Evolutionary conservation across 768 basidiomycete genomes (phyloP), one percentile per base, ranked within the genome.

Genomic region (Austroboletus festivus): DNA sequence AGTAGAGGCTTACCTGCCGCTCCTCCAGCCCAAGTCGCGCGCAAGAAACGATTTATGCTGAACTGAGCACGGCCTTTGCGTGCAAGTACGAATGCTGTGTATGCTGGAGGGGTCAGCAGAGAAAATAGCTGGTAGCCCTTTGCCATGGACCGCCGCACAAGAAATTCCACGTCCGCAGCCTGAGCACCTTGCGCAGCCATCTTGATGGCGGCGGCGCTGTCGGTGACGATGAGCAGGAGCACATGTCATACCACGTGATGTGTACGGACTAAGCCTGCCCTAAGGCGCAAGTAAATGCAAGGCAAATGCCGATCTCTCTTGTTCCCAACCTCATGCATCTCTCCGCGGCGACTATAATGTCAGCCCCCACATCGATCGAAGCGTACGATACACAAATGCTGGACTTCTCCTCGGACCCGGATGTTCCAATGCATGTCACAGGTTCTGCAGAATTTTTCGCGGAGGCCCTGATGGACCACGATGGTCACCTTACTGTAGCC

Each of bases 1-100:
- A 11, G 24, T 6, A 16, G 23, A 40, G 21, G 19, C 47, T 38
- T 42, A 49, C 88, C 88, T 42, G 68, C 69, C 16, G 76, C 63
- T 24, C 88, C 85, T 16, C 84, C 83, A 5, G 83, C 58, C 88
- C 86, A 89, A 15, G 85, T 85, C 26, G 86, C 81, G 12, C 86
- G 80, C 30, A 90, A 72, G 15, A 83, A 57, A 22, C 77, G 77
- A 57, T 86, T 89, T 34, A 83, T 56, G 7, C 75, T 77, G 47
- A 89, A 68, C 23, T 79, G 72, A 13, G 70, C 65, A 26, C 78
- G 71, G 8, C 85, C 81, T 49, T 75, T 80, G 53, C 79, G 75
- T 28, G 73, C 70, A 28, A 86, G 54, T 11, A 79, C 63, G 52
- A 80, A 76, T 1, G 72, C 73, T 5, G 73, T 64, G 53, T 89